Conservation (phyloP, 768 basidiomycete species). For the Roridomyces roridus region DNA sequence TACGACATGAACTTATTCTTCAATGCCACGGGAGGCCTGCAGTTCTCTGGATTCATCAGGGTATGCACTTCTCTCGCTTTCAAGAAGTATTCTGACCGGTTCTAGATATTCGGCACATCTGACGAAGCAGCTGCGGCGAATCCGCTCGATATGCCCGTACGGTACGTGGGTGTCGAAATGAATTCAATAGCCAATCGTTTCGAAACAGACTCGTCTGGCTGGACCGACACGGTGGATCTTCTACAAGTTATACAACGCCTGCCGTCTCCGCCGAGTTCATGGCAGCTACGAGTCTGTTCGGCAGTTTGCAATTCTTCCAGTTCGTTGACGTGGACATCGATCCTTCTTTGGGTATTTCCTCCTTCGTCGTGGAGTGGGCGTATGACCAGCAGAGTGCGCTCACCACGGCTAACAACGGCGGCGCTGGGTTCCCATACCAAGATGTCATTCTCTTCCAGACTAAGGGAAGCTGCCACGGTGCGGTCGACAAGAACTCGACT, state of each 20-base stretch:
- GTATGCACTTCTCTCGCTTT: not conserved
- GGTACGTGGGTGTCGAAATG: not conserved
- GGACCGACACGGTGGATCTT: not conserved
- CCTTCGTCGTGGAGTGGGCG: constrained; percentile 17
- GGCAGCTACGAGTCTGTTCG: constrained; percentile 7
- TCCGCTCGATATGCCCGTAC: constrained; percentile 12
- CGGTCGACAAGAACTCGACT: not conserved
- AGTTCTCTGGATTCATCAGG: not conserved
- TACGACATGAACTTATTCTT: not conserved
- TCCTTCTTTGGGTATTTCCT: constrained; percentile 3
- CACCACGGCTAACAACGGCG: constrained; percentile 16
- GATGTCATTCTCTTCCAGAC: constrained; percentile 5
- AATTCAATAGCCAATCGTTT: not conserved
- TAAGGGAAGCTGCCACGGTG: not conserved
- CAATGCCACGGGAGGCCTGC: not conserved
- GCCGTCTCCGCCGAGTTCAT: not conserved
- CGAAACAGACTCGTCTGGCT: constrained; percentile 17
- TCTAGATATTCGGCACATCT: constrained; percentile 18
- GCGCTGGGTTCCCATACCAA: constrained; percentile 15
- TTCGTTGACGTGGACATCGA: constrained; percentile 1
- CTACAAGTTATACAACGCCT: not conserved
- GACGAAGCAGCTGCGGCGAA: constrained; percentile 3
- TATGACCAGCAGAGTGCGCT: constrained; percentile 1
- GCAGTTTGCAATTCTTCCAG: constrained; percentile 7
- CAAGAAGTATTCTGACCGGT: not conserved